phyloP scores from a whole-genome alignment of 305 asterid species.

The Ilex paraguariensis region DNA sequence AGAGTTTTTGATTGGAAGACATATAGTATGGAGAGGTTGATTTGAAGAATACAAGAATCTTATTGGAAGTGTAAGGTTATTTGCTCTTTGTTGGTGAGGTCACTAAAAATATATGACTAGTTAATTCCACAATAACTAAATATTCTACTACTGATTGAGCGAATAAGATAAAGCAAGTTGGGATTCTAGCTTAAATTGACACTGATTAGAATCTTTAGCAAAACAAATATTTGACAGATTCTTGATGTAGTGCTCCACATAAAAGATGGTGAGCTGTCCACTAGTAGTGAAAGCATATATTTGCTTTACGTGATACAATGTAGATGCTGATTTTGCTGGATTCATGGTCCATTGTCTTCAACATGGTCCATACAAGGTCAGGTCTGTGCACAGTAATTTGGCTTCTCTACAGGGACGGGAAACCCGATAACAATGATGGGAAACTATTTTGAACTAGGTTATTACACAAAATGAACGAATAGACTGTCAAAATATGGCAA shows the following conservation, averaged over 20 bases:
- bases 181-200: slow-evolving; percentile 11
- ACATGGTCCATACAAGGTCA: background rate
- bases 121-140: too few species aligned
- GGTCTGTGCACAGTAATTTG: background rate
- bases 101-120: background rate
- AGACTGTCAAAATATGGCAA: too few species aligned
- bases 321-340: background rate
- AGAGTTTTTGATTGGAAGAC: too few species aligned
- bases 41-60: too few species aligned
- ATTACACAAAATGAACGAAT: too few species aligned
- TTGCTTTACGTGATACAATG: background rate
- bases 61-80: too few species aligned
- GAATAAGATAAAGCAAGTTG: slow-evolving; percentile 1
- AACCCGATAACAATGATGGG: background rate
- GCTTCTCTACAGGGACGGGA: background rate
- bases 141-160: background rate
- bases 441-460: too few species aligned
- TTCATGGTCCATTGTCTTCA: background rate
- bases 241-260: background rate
- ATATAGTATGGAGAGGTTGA: too few species aligned
- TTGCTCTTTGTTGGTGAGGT: background rate
- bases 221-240: slow-evolving; percentile 5
- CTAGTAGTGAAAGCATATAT: background rate
- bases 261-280: background rate
- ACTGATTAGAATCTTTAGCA: slow-evolving; percentile 6